Evolutionary conservation across 1,139 yeast genomes (phyloP), one percentile per base, ranked within the genome.

Genomic region (Suzukiozyma palmioleophila): DNA sequence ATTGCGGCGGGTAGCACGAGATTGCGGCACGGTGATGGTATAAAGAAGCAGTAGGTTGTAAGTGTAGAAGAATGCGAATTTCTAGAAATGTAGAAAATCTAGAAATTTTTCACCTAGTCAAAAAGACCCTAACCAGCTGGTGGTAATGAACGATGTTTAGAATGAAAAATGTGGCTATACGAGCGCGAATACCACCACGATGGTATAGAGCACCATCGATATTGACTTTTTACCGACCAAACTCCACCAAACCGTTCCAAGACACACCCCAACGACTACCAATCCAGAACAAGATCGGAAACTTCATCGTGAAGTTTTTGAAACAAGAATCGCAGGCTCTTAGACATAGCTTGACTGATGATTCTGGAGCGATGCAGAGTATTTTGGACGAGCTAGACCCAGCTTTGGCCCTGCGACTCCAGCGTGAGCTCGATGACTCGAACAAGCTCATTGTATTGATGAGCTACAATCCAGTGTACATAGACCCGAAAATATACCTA

Each of bases 381-480:
- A 21, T 26, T 13, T 26, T 33, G 29, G 30, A n/a, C 8, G 8
- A 11, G 14, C 25, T 33, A 11, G 29, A 16, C 5, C 30, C 29
- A 3, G 16, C 25, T 8, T 33, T 33, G 36, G 14, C 10, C 14
- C 9, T 6, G 11, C 36, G 26, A 26, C 14, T 33, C 5, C 12
- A 25, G n/a, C 10, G 12, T 14, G 34, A 57, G 24, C 39, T 65
- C 13, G 75, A 67, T 41, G 51, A 48, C 29, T 54, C 62, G 39
- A 64, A 60, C 42, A 57, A 57, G 38, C 50, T 69, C 16, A 51
- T 54, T 31, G 49, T 57, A 14, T 47, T 66, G 13, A 49, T 69
- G 25, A 54, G 67, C 0, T 61, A 59, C 45, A 62, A 60, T 37
- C 73, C 75, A 1, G 47, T 56, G 8, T 44, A 56, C 9, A 54